phyloP scores from a whole-genome alignment of 306 rosid genomes.

The Biancaea sappan region DNA sequence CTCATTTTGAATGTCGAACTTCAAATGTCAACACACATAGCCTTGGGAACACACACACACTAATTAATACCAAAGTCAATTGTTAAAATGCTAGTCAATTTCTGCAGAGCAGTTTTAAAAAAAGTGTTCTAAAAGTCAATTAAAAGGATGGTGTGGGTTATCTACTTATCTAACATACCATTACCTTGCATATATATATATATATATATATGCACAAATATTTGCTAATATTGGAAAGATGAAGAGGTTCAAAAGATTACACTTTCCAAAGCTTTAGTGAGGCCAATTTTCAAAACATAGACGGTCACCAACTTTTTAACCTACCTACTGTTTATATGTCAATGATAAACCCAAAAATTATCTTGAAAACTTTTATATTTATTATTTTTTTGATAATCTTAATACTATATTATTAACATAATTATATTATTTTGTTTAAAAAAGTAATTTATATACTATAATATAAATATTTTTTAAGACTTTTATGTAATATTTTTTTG shows the following conservation, averaged over 20 bases:
- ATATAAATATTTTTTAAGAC: too few relatives aligned
- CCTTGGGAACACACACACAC: conserved; percentile 11
- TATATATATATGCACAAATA: too few relatives aligned
- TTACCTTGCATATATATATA: conserved; percentile 10
- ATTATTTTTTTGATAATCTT: too few relatives aligned
- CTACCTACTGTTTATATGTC: conserved; percentile 18
- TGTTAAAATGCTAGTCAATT: neutral
- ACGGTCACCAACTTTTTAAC: conserved; percentile 52
- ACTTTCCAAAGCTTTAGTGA: conserved; percentile 24
- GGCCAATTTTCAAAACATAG: neutral
- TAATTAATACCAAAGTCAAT: neutral
- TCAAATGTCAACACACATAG: neutral
- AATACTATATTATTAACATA: too few relatives aligned
- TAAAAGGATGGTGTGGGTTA: conserved; percentile 38
- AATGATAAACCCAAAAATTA: neutral
- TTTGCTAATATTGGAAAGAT: neutral
- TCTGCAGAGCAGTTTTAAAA: neutral
- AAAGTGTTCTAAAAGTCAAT: conserved; percentile 34
- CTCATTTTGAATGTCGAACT: too few relatives aligned
- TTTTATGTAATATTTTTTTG: too few relatives aligned
- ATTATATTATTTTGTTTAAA: too few relatives aligned
- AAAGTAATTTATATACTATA: too few relatives aligned
- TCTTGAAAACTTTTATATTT: too few relatives aligned
- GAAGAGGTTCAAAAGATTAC: neutral
- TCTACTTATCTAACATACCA: conserved; percentile 33